A percentile compares a stretch with the other conserved stretches of the same genome.
phyloP scores from a whole-genome alignment of 2,329 filamentous ascomycete species.

The Rachicladosporium sp. region DNA sequence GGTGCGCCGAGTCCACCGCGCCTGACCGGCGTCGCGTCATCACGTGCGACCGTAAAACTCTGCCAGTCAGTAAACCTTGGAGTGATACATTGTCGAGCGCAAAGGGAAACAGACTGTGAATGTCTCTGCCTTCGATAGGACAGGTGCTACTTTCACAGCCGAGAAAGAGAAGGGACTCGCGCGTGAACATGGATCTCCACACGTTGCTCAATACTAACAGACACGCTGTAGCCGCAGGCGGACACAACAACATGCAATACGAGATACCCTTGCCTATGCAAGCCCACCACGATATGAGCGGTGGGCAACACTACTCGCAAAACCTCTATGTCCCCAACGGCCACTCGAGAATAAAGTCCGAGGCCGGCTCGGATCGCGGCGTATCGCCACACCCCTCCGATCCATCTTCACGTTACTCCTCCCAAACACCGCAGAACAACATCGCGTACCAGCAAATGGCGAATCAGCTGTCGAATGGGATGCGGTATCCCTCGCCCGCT shows the following conservation, averaged over 20 bases:
- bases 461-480: constrained; percentile 37
- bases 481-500: constrained; percentile 42
- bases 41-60: constrained; percentile 8
- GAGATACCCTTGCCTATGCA: constrained; percentile 22
- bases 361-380: constrained; percentile 48
- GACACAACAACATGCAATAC: constrained; percentile 26
- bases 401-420: constrained; percentile 44
- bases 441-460: constrained; percentile 34
- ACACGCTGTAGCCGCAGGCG: constrained; percentile 19
- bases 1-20: neutral
- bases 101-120: constrained; percentile 1
- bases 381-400: constrained; percentile 44
- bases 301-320: constrained; percentile 25
- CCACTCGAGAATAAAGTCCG: constrained; percentile 41
- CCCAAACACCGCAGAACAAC: constrained; percentile 42
- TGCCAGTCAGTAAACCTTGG: constrained; percentile 7
- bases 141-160: constrained; percentile 17
- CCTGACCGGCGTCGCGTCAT: constrained; percentile 2
- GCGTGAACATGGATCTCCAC: constrained; percentile 24
- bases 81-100: neutral
- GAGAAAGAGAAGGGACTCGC: constrained; percentile 25
- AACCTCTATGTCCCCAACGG: constrained; percentile 37
- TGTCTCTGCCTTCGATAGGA: constrained; percentile 21
- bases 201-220: constrained; percentile 27
- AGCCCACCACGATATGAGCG: constrained; percentile 20